These are phyloP conservation scores for Populus alba DNA, from an alignment of 345 rosid species.

Conservation along the genomic window DNA sequence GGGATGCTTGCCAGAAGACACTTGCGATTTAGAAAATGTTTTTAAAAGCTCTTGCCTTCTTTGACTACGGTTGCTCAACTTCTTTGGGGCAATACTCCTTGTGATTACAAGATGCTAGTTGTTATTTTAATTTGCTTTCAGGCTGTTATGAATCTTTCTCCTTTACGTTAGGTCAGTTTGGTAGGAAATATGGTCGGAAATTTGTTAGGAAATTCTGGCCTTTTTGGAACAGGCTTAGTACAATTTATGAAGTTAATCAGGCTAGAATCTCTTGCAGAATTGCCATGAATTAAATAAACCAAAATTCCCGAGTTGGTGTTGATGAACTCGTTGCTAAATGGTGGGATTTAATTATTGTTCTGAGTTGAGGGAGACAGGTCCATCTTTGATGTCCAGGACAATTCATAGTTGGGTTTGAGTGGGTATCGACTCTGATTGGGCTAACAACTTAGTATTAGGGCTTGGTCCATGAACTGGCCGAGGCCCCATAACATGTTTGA, in stretches of 20 bases:
- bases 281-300: background rate
- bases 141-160: background rate
- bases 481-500: background rate
- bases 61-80: constrained; percentile 10
- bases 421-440: background rate
- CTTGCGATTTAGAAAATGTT: background rate
- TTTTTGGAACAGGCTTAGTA: background rate
- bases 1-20: constrained; percentile 27
- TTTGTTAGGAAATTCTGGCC: background rate
- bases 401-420: background rate
- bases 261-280: background rate
- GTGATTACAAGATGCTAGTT: background rate
- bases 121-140: background rate
- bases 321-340: no score
- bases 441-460: background rate
- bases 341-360: no score
- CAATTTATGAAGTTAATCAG: background rate
- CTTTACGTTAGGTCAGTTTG: constrained; percentile 33
- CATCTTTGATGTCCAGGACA: background rate
- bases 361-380: background rate
- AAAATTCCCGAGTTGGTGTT: no score
- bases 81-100: background rate
- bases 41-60: background rate
- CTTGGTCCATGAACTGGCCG: background rate
- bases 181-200: constrained; percentile 19